Base-by-base conservation (phyloP, 2,329 filamentous ascomycete genomes). In the Beauveria bassiana region DNA sequence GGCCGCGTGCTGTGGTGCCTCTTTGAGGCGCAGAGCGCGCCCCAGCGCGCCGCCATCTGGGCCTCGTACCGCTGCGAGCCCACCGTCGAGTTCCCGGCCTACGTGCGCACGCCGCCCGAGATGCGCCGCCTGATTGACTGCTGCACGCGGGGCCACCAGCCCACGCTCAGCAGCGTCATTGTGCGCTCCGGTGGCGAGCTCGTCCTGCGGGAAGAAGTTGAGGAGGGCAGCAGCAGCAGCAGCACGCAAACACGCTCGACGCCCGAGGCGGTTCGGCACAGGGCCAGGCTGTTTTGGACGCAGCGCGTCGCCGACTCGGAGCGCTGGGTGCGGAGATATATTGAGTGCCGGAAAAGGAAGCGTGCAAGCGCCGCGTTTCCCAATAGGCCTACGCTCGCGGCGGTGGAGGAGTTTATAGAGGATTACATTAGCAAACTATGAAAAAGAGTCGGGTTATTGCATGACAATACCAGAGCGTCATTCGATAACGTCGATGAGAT, bases 1-100 rank as follows among this genome's bases (percentile, higher is more conserved):
- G 84, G 83, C 6, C 77, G 83, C 45, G 75, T 85, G 28, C 73
- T 86, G 52, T 86, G 83, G 83, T 86, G 84, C 67, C 78, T 86
- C 18, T 86, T 86, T 61, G 84, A 86, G 68, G 82, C 81, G 22
- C 79, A 80, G 67, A 81, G 81, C 62, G 82, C 82, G 2, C 83
- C 83, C 1, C 81, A 86, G 66, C 76, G 77, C 63, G 78, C 79
- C 2, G 79, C 81, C 3, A 76, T 84, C 14, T 86, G 83, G 83
- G 77, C 83, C 64, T 86, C 83, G 51, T 86, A 86, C 68, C 74
- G 73, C 18, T 79, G 78, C 71, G 83, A 86, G 68, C 79, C 83
- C 2, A 73, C 78, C 18, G 72, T 82, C 14, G 81, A 84, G 68
- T 86, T 86, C 61, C 84, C 84, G 0, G 71, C 73, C 9, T 86